Conservation (phyloP, 2,329 filamentous ascomycete genomes). For the Phialocephala subalpina region DNA sequence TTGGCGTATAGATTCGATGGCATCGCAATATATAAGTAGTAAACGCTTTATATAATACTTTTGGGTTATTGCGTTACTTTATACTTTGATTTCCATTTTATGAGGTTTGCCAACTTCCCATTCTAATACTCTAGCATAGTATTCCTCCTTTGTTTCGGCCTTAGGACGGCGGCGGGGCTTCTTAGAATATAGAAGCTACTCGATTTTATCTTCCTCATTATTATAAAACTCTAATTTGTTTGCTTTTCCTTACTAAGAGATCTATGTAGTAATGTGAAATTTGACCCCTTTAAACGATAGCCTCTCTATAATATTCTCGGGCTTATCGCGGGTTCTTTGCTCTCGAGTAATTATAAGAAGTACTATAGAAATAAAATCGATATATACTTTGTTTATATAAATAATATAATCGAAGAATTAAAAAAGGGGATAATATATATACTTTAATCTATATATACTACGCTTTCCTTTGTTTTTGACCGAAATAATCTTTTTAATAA, state of each 20-base stretch:
- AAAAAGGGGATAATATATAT: neutral
- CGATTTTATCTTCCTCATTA: conserved; percentile 21
- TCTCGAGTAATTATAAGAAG: conserved; percentile 10
- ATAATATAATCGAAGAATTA: conserved; percentile 11
- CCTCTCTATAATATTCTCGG: conserved; percentile 23
- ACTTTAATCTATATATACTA: neutral
- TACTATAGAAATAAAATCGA: conserved; percentile 16
- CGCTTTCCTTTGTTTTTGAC: neutral
- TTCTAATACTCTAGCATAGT: conserved; percentile 11
- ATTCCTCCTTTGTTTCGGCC: conserved; percentile 14
- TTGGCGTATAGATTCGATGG: conserved; percentile 8
- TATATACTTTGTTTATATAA: conserved; percentile 22
- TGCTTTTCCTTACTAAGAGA: conserved; percentile 22
- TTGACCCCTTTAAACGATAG: neutral
- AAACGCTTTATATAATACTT: conserved; percentile 26
- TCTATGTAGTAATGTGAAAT: conserved; percentile 23
- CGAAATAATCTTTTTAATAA: too few relatives aligned
- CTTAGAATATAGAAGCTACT: conserved; percentile 3
- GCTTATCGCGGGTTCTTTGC: conserved; percentile 11
- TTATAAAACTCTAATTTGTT: conserved; percentile 27
- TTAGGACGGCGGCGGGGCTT: conserved; percentile 14
- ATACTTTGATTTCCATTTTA: conserved; percentile 14
- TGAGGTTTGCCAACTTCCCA: conserved; percentile 20
- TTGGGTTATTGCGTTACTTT: conserved; percentile 19
- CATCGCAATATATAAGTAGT: conserved; percentile 18